Evolutionary conservation across 495 filamentous ascomycete genomes (phyloP), one percentile per base, ranked within the genome.

Genomic region (Xylaria intraflava): DNA sequence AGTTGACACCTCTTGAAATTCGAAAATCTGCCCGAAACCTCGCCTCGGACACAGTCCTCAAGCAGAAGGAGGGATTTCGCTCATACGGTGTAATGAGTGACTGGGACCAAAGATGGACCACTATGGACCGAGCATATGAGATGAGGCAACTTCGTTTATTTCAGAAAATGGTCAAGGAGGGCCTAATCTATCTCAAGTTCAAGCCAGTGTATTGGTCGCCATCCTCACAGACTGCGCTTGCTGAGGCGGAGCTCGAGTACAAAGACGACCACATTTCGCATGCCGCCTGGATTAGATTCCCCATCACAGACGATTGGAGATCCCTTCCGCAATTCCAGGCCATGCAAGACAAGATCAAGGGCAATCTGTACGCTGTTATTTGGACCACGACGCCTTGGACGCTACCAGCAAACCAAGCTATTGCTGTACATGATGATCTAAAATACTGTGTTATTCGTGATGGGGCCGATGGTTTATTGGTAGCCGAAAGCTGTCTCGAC

Each of bases 371-470:
- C 62, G 89, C 86, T 20, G 82, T 93, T 23, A 87, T 96, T 52
- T 99, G 93, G 93, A 99, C 93, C 8, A 99, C 93, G 0, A 97
- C 92, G 2, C 94, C 93, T 0, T 99, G 93, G 93, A 97, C 93
- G 0, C 72, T 99, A 3, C 94, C 93, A 2, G 90, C 94, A 16
- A 99, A 99, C 65, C 79, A 80, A 59, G 91, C 87, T 2, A 88
- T 99, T 66, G 90, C 88, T 6, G 76, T 97, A 24, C 78, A 86
- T 56, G 65, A 80, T 2, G 80, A 84, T 14, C 56, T 96, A 54
- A 74, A 83, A 44, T 99, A 99, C 67, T 70, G 72, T 23, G 71
- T 96, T 46, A 69, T 94, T 30, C 66, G 77, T 55, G 75, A 79
- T 10, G 72, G 74, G 2, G 66, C 79, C 35, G 82, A 83, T 30